Base-by-base conservation (phyloP, 306 rosid species). In the Clitoria ternatea region DNA sequence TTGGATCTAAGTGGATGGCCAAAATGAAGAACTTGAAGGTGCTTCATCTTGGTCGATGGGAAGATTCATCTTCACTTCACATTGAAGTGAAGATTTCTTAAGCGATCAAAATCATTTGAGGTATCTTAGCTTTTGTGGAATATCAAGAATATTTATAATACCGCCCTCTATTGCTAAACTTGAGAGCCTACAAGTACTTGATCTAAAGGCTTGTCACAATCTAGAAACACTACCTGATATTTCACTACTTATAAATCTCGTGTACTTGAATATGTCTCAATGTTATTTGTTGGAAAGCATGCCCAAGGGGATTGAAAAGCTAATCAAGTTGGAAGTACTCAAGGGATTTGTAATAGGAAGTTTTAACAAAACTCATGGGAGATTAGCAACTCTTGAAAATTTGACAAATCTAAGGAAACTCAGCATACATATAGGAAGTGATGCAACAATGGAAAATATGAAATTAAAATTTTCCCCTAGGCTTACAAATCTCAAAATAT, bases 271-370 rank as follows among this genome's bases (percentile, higher is more conserved):
- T 66, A n/a, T 80, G 5, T 80, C 82, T 0, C 48, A 80, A 7
- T 84, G 85, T 45, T 84, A 73, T 60, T 26, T 84, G 54, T 69
- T 84, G 39, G 88, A 73, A 3, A 66, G 49, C 36, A 69, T 80
- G 73, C 88, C 88, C 0, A 77, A 29, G 49, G 88, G 83, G 24
- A 18, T 84, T 5, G 50, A 62, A 0, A 57, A 57, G 2, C 78
- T 84, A 5, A 7, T 24, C 0, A 33, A 72, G 0, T 74, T 84
- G 0, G 69, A 73, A 69, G 85, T 74, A 0, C 78, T 83, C 4
- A 77, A 84, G 42, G 88, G 88, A 11, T 84, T 84, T 55, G 14
- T 80, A 0, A 33, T 77, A 4, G 83, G 73, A 1, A 7, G 14
- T 23, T 5, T 24, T 0, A 26, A 2, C 33, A 24, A 12, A 5